phyloP scores from a whole-genome alignment of 1,139 yeast genomes.

The Eremothecium cymbalariae region DNA sequence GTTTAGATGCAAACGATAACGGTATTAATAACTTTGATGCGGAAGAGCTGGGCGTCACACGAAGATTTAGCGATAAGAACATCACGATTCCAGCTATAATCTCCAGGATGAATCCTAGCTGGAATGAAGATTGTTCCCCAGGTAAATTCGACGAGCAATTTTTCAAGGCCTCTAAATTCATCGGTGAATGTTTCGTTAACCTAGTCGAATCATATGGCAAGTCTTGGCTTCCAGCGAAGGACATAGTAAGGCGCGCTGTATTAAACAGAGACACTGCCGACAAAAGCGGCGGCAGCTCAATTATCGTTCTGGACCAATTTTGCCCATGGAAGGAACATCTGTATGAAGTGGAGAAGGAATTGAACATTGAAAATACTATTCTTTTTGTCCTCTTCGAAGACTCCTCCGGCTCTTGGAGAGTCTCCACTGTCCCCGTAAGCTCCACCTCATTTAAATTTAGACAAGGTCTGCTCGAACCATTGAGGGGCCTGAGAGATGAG shows the following conservation, averaged over 20 bases:
- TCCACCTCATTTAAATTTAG: constrained; percentile 76
- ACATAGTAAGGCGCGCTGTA: constrained; percentile 65
- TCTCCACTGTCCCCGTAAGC: constrained; percentile 77
- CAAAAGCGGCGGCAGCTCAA: constrained; percentile 52
- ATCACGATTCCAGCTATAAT: constrained; percentile 77
- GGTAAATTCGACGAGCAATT: constrained; percentile 61
- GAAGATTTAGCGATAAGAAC: constrained; percentile 46
- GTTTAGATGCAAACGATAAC: constrained; percentile 93
- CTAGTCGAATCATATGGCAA: constrained; percentile 66
- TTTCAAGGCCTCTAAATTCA: constrained; percentile 61
- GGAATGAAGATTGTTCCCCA: constrained; percentile 63
- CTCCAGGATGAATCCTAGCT: constrained; percentile 72
- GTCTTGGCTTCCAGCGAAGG: constrained; percentile 88
- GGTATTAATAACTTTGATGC: constrained; percentile 71
- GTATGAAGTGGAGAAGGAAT: constrained; percentile 61
- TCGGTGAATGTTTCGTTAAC: constrained; percentile 72
- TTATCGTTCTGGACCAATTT: constrained; percentile 60
- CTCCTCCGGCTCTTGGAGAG: constrained; percentile 68
- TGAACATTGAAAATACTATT: constrained; percentile 45
- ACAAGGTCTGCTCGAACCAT: constrained; percentile 75
- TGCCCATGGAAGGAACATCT: constrained; percentile 96
- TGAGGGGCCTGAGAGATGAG: constrained; percentile 93
- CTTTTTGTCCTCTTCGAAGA: constrained; percentile 78
- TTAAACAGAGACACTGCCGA: constrained; percentile 46
- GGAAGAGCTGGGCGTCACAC: constrained; percentile 35